Conservation (phyloP, 331 rosid species). For the Erythrophleum ivorense region DNA sequence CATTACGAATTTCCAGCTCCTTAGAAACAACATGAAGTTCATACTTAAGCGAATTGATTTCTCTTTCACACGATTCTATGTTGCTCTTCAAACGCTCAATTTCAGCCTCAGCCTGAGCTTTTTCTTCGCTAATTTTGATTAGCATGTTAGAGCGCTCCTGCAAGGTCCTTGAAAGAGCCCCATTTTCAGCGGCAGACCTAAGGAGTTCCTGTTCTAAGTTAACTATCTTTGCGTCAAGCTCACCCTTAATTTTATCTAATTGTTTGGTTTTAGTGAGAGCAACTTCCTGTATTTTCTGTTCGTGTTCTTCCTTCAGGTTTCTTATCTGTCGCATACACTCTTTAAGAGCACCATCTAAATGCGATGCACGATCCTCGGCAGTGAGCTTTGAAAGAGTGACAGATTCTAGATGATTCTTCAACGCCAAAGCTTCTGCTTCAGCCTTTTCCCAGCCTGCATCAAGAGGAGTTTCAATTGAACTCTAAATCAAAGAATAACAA, state of each 20-base stretch:
- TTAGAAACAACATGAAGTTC: conserved; percentile 85
- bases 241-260: conserved; percentile 83
- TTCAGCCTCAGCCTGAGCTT: conserved; percentile 92
- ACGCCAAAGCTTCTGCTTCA: conserved; percentile 94
- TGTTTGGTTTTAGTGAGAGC: conserved; percentile 77
- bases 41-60: conserved; percentile 88
- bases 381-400: conserved; percentile 90
- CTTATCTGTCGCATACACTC: conserved; percentile 98
- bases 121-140: conserved; percentile 81
- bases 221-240: conserved; percentile 74
- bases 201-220: conserved; percentile 89
- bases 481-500: conserved; percentile 35
- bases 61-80: conserved; percentile 91
- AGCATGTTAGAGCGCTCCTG: conserved; percentile 98
- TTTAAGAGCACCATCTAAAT: conserved; percentile 97
- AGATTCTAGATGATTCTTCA: conserved; percentile 85
- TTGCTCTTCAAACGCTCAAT: conserved; percentile 82
- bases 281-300: conserved; percentile 82
- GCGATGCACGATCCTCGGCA: conserved; percentile 91
- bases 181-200: conserved; percentile 87
- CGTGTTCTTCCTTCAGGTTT: conserved; percentile 94
- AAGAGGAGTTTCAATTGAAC: conserved; percentile 21
- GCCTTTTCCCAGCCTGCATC: conserved; percentile 99
- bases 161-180: conserved; percentile 82
- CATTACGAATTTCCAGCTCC: conserved; percentile 98